phyloP scores from a whole-genome alignment of 2,329 filamentous ascomycete species.

The Cladosporium velox region DNA sequence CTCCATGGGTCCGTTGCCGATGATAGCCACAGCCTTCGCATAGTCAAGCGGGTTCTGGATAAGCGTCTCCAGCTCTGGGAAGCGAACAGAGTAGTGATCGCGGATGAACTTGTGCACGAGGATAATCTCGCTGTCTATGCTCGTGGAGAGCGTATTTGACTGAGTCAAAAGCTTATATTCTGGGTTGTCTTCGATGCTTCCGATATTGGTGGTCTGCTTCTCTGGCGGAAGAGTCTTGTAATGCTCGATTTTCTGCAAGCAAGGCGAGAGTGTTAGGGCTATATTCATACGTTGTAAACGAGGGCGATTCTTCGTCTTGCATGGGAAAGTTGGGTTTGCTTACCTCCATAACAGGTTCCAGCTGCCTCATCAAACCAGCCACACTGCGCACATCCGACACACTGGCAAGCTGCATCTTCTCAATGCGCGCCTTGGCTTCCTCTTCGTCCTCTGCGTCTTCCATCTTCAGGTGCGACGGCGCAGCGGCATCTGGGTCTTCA shows the following conservation, averaged over 20 bases:
- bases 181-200: constrained; percentile 87
- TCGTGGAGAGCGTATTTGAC: constrained; percentile 85
- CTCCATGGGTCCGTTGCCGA: constrained; percentile 89
- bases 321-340: constrained; percentile 46
- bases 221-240: constrained; percentile 70
- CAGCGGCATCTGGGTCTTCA: constrained; percentile 56
- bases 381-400: constrained; percentile 80
- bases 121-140: constrained; percentile 89
- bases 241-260: constrained; percentile 73
- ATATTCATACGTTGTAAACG: constrained; percentile 66
- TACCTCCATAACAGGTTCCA: constrained; percentile 81
- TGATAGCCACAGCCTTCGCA: constrained; percentile 88
- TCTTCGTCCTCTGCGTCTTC: constrained; percentile 64
- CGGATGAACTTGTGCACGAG: constrained; percentile 95
- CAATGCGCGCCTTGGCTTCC: constrained; percentile 73
- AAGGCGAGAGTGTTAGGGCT: constrained; percentile 66
- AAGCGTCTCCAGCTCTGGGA: constrained; percentile 87
- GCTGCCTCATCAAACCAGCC: constrained; percentile 75
- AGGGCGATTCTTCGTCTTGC: constrained; percentile 35
- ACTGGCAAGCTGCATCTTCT: constrained; percentile 75
- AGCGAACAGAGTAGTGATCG: constrained; percentile 91
- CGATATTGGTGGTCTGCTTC: constrained; percentile 65
- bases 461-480: constrained; percentile 40
- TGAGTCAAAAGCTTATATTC: constrained; percentile 87
- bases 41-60: constrained; percentile 93